Base-by-base conservation (phyloP, 2,329 filamentous ascomycete genomes). In the Sporothrix curviconia region DNA sequence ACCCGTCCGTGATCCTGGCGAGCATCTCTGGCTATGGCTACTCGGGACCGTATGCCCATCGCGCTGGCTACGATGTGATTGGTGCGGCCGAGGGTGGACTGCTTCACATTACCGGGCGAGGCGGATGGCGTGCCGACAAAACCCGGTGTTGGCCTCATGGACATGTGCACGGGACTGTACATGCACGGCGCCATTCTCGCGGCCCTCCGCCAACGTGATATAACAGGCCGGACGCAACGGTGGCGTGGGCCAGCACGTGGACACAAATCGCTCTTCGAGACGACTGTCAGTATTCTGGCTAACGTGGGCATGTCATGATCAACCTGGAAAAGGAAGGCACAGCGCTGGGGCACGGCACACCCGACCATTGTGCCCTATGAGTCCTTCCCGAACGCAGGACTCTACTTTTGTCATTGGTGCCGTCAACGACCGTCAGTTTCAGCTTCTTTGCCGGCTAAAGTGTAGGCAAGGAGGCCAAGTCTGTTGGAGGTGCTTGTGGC, bases 11-110 rank as follows among this genome's bases (percentile, higher is more conserved):
- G 47, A 89, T 99, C 64, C 99, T 99, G 68, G 91, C 92, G 15
- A 96, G 90, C 64, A 95, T 99, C 65, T 99, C 94, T 0, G 94
- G 94, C 0, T 99, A 97, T 68, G 94, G 94, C 2, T 94, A 99
- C 69, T 96, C 89, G 1, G 94, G 94, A 0, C 94, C 94, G 0
- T 96, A 95, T 71, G 84, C 86, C 5, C 82, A 85, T 62, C 82
- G 94, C 12, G 91, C 94, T 3, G 94, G 94, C 4, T 99, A 99
- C 77, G 94, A 99, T 72, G 94, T 99, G 64, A 99, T 99, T 92
- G 92, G 99, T 9, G 94, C 99, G 76, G 94, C 94, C 59, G 94
- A 97, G 70, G 92, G 99, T 74, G 94, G 94, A 0, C 75, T 99
- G 57, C 97, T 99, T 94, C 94, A 99, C 73, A 97, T 99, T 65